Conservation (phyloP, 148 eudicot species). For the Cornus florida region DNA sequence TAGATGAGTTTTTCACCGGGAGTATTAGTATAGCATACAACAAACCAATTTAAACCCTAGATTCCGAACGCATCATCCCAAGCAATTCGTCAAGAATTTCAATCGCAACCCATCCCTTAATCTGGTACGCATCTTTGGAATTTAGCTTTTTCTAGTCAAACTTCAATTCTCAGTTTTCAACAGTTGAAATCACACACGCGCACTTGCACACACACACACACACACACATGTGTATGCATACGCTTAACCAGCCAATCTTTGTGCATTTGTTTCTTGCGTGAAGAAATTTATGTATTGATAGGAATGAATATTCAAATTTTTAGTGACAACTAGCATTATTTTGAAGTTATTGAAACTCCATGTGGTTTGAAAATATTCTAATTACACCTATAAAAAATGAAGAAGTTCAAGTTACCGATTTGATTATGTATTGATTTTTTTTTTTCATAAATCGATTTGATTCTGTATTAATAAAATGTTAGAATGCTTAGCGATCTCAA, state of each 20-base stretch:
- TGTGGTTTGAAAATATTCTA: not conserved
- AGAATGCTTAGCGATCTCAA: not conserved
- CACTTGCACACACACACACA: not conserved
- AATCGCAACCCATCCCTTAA: not conserved
- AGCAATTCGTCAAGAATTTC: not conserved
- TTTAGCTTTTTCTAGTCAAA: not conserved
- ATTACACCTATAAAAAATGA: no score
- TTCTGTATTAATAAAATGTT: not conserved
- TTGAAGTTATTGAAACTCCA: not conserved
- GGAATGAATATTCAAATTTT: not conserved
- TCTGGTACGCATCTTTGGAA: constrained; percentile 3
- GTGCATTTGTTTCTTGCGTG: not conserved
- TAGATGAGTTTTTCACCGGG: not conserved
- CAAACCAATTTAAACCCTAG: not conserved
- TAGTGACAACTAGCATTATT: not conserved
- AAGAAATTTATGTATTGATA: not conserved
- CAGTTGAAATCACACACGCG: not conserved
- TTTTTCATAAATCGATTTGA: no score
- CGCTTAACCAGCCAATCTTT: not conserved
- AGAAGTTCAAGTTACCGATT: not conserved
- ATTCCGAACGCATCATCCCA: not conserved
- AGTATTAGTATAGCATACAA: no score
- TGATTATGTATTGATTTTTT: no score
- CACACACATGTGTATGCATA: no score
- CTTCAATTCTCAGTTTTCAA: not conserved